A percentile compares a stretch with the other conserved stretches of the same genome.
Conservation (phyloP, 495 filamentous ascomycete genomes). For the Aspergillus homomorphus region DNA sequence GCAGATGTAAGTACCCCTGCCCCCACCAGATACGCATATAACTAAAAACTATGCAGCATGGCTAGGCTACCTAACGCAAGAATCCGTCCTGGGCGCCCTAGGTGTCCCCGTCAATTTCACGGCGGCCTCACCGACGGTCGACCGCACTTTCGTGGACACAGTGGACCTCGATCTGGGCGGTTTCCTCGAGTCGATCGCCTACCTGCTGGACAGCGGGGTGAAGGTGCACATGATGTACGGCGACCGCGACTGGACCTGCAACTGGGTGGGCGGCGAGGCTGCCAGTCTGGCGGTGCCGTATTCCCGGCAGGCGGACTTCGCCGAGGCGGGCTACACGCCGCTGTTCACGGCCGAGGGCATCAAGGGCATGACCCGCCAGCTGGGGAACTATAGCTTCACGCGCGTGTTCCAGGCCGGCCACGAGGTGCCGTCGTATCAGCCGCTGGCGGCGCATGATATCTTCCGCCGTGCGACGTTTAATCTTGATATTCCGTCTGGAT, state of each 20-base stretch:
- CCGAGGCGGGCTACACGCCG: conserved; percentile 34
- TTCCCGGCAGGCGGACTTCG: conserved; percentile 28
- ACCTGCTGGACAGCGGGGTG: conserved; percentile 45
- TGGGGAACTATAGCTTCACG: conserved; percentile 48
- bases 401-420: conserved; percentile 52
- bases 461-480: conserved; percentile 8
- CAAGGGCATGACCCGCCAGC: conserved; percentile 48
- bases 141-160: conserved; percentile 43
- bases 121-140: conserved; percentile 36
- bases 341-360: conserved; percentile 23
- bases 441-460: conserved; percentile 16
- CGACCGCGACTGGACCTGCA: conserved; percentile 50
- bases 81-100: conserved; percentile 52
- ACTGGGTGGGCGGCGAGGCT: conserved; percentile 29
- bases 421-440: conserved; percentile 47
- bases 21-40: background rate
- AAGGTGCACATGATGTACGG: conserved; percentile 62
- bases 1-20: conserved; percentile 23
- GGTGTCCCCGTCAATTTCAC: conserved; percentile 60
- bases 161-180: conserved; percentile 23
- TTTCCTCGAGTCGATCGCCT: conserved; percentile 40
- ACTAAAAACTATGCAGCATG: conserved; percentile 26
- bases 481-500: conserved; percentile 9
- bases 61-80: conserved; percentile 55
- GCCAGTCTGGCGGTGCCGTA: conserved; percentile 30